These are phyloP conservation scores for Trichophyton verrucosum DNA, from an alignment of 2,329 filamentous ascomycete species.

Conservation along the genomic window DNA sequence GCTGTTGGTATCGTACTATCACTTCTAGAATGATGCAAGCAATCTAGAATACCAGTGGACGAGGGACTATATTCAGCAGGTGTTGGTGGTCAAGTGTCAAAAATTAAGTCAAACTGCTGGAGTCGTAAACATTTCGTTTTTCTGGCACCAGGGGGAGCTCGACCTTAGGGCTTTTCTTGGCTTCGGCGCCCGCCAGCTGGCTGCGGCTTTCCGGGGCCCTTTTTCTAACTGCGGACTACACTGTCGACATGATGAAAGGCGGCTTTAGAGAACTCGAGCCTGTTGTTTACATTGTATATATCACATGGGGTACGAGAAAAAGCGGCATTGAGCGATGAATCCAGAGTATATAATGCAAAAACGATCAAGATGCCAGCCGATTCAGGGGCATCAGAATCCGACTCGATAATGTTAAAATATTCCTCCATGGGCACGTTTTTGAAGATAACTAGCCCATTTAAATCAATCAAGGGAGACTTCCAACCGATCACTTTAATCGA, in stretches of 20 bases:
- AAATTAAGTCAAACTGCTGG: background rate
- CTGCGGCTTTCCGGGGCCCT: background rate
- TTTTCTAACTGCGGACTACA: too few relatives aligned
- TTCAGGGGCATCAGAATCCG: too few relatives aligned
- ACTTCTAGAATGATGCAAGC: background rate
- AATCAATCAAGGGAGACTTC: background rate
- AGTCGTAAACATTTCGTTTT: constrained; percentile 1
- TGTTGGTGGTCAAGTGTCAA: background rate
- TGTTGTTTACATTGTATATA: too few relatives aligned
- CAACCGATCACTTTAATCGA: constrained; percentile 30
- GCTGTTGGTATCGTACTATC: background rate
- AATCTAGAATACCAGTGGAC: background rate
- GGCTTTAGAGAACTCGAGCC: too few relatives aligned
- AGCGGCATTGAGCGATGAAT: too few relatives aligned
- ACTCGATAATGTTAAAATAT: too few relatives aligned
- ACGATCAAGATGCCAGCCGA: too few relatives aligned
- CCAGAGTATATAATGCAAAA: too few relatives aligned
- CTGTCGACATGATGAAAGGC: too few relatives aligned
- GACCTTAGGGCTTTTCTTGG: background rate
- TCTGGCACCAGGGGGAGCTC: background rate
- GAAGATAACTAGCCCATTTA: background rate
- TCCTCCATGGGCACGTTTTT: too few relatives aligned
- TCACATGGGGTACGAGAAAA: too few relatives aligned
- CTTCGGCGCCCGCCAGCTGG: background rate
- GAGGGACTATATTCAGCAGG: background rate